These are phyloP conservation scores for Austropuccinia psidii DNA, from an alignment of 1,284 basidiomycete species.

Conservation along the genomic window DNA sequence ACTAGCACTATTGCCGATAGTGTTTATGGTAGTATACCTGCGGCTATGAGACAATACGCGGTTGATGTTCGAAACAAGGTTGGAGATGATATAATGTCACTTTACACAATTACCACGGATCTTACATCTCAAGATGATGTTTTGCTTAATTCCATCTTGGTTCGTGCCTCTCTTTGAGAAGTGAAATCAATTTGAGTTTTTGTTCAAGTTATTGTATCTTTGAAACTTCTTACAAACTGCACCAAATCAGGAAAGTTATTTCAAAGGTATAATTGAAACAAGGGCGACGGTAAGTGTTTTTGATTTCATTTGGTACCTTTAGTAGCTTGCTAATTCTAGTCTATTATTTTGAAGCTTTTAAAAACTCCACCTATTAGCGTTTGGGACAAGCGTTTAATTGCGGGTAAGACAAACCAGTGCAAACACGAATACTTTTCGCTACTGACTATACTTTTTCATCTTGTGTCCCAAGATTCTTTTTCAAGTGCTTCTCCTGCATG, in stretches of 20 bases:
- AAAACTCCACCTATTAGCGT: conserved; percentile 12
- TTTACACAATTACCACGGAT: not conserved
- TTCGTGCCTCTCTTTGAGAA: too few relatives aligned
- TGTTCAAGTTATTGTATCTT: not conserved
- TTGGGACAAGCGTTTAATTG: not conserved
- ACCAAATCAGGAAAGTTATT: conserved; percentile 6
- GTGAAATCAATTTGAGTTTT: not conserved
- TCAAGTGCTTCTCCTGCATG: not conserved
- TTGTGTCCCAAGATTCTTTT: not conserved
- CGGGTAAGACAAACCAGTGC: not conserved
- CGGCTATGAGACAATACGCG: not conserved
- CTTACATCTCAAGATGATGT: not conserved
- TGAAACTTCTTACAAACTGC: not conserved
- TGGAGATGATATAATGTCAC: not conserved
- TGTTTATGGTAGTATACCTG: not conserved
- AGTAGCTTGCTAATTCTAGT: not conserved
- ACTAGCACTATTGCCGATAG: not conserved
- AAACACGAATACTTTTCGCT: not conserved
- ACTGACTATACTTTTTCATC: not conserved
- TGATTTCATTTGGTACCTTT: too few relatives aligned
- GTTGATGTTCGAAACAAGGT: not conserved
- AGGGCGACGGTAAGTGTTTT: conserved; percentile 11
- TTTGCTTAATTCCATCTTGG: conserved; percentile 3
- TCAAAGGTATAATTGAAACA: conserved; percentile 1
- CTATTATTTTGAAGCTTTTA: not conserved